phyloP scores from a whole-genome alignment of 164 flowering plant species.

The Magnolia sinica region DNA sequence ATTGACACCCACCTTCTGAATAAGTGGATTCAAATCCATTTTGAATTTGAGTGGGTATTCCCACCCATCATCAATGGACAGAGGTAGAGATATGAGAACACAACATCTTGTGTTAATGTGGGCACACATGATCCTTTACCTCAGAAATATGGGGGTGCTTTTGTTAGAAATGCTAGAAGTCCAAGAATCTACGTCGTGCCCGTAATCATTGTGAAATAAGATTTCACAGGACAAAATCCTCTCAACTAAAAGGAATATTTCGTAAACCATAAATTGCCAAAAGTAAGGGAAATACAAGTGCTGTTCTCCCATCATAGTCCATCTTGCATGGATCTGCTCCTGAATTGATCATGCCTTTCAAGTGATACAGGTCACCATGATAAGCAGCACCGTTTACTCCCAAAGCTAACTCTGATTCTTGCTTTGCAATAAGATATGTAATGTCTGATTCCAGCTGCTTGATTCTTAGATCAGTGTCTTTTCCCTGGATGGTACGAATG shows the following conservation, averaged over 20 bases:
- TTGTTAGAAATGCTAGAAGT: background rate
- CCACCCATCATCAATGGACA: too few relatives aligned
- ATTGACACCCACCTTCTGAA: too few relatives aligned
- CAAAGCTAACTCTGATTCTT: slow-evolving; percentile 51
- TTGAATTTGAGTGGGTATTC: too few relatives aligned
- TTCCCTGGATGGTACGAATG: slow-evolving; percentile 30
- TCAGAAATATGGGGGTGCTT: background rate
- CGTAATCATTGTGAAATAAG: background rate
- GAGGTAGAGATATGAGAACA: too few relatives aligned
- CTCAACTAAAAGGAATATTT: background rate
- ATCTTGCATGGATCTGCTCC: slow-evolving; percentile 57
- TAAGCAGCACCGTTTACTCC: slow-evolving; percentile 54
- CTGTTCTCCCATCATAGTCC: slow-evolving; percentile 62
- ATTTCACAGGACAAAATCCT: background rate
- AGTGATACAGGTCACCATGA: slow-evolving; percentile 49
- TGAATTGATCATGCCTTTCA: slow-evolving; percentile 43
- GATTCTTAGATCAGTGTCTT: slow-evolving; percentile 31
- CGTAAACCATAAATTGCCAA: background rate
- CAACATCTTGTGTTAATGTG: too few relatives aligned
- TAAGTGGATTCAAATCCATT: too few relatives aligned
- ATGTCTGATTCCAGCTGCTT: slow-evolving; percentile 52
- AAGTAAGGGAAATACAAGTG: slow-evolving; percentile 37
- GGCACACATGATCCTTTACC: background rate
- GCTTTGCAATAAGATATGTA: slow-evolving; percentile 39
- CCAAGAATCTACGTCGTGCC: background rate